Evolutionary conservation across 345 rosid genomes (phyloP).

Genomic region (Ceriops tagal): DNA sequence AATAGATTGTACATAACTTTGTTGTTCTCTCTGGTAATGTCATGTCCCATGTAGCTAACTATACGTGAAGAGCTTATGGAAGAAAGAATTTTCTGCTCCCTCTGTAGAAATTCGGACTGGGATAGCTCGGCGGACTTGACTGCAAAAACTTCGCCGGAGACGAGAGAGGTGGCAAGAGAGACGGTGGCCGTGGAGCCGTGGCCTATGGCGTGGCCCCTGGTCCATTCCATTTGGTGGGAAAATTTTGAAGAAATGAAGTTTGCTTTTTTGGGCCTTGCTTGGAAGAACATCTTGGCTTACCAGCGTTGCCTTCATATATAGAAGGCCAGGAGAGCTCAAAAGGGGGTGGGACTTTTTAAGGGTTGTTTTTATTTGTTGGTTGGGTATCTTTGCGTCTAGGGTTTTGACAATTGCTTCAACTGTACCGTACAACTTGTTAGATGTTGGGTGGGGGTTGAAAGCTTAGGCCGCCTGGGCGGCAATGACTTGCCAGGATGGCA

Average conservation of each 20-base stretch:
- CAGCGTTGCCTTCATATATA: slow-evolving; percentile 4
- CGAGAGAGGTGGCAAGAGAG: slow-evolving; percentile 39
- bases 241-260: neutral
- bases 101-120: slow-evolving; percentile 45
- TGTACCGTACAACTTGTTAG: slow-evolving; percentile 28
- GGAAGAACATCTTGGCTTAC: neutral
- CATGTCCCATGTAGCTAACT: slow-evolving; percentile 57
- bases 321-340: too few relatives aligned
- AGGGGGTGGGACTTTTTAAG: neutral
- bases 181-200: slow-evolving; percentile 77
- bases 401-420: slow-evolving; percentile 29
- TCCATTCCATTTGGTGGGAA: slow-evolving; percentile 52
- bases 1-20: slow-evolving; percentile 48
- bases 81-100: slow-evolving; percentile 53
- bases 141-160: slow-evolving; percentile 45
- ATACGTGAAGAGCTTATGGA: slow-evolving; percentile 46
- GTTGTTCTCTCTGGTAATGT: slow-evolving; percentile 35
- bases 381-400: neutral
- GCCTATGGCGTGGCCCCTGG: slow-evolving; percentile 60
- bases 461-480: slow-evolving; percentile 1
- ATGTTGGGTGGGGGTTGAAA: slow-evolving; percentile 15
- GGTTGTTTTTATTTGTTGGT: slow-evolving; percentile 16
- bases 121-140: slow-evolving; percentile 56
- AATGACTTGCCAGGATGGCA: slow-evolving; percentile 15
- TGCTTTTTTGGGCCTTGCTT: neutral